Evolutionary conservation across 768 basidiomycete species (phyloP).

Genomic region (Suillus sp.): DNA sequence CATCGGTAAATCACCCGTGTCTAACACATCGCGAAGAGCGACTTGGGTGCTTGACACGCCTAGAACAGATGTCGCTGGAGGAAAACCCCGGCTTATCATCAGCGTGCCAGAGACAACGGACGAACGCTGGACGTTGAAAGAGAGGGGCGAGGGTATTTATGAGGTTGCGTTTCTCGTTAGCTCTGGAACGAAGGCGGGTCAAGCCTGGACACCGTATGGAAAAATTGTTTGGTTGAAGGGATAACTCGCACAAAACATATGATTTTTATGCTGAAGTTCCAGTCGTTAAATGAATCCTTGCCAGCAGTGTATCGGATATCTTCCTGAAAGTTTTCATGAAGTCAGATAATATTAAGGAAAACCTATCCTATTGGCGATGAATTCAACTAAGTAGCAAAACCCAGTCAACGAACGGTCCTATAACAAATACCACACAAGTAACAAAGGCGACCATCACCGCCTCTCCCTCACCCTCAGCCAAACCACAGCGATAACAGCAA

Average conservation of each 20-base stretch:
- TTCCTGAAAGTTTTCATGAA: background rate
- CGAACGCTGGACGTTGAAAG: conserved; percentile 35
- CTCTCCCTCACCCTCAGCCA: conserved; percentile 79
- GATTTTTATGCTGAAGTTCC: background rate
- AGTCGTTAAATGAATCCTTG: background rate
- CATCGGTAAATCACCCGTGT: conserved; percentile 43
- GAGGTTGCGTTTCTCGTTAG: conserved; percentile 55
- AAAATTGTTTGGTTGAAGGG: conserved; percentile 44
- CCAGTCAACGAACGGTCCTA: background rate
- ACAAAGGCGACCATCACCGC: conserved; percentile 42
- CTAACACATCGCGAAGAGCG: conserved; percentile 26
- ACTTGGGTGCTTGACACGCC: conserved; percentile 49
- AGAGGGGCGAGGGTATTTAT: conserved; percentile 43
- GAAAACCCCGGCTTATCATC: conserved; percentile 38
- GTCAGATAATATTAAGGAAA: background rate
- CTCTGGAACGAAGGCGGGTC: conserved; percentile 32
- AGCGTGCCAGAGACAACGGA: conserved; percentile 37
- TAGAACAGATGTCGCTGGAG: conserved; percentile 16
- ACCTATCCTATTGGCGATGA: background rate
- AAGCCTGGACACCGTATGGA: conserved; percentile 49
- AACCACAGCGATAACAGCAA: conserved; percentile 73
- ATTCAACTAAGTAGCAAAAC: too few species aligned
- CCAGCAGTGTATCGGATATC: background rate
- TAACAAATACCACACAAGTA: background rate
- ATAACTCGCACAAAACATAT: background rate